Conservation (phyloP, 129 eudicot genomes). For the sunflower (Helianthus annuus) region HanXRQr2.0-SUNRISE NC_035435.2:152557656-152558155, state of each 20-base stretch:
- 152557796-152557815: conserved; percentile 42
- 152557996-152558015: background rate
- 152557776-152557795: conserved; percentile 31
- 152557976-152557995: no score
- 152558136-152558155: conserved; percentile 27
- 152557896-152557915: conserved; percentile 34
- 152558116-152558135: background rate
- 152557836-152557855: conserved; percentile 28
- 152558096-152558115: no score
- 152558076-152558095: no score
- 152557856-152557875: conserved; percentile 20
- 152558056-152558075: no score
- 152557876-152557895: conserved; percentile 28
- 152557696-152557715: conserved; percentile 25
- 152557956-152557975: conserved; percentile 29
- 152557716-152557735: conserved; percentile 44
- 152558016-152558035: no score
- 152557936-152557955: conserved; percentile 32
- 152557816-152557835: conserved; percentile 12
- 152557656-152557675: conserved; percentile 30
- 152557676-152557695: background rate
- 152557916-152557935: conserved; percentile 24
- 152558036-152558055: no score
- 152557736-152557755: conserved; percentile 26
- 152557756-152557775: conserved; percentile 30